Evolutionary conservation across 768 basidiomycete genomes (phyloP).

Genomic region (Boletellus sp.): DNA sequence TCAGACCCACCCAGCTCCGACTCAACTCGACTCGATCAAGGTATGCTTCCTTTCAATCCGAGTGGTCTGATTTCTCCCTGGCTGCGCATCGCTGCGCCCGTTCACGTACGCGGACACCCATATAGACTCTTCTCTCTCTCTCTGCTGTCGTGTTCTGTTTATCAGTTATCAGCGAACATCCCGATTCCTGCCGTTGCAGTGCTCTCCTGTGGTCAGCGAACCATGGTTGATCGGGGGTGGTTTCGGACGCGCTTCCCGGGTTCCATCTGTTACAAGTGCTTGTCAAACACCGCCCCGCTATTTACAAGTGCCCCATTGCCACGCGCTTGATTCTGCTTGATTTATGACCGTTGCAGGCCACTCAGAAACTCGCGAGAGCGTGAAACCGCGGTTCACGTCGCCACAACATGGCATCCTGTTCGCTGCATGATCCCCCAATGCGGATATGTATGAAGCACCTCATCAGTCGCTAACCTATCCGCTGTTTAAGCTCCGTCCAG

Average conservation of each 20-base stretch:
- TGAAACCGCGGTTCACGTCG: conserved; percentile 2
- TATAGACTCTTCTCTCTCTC: conserved; percentile 8
- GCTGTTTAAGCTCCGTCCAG: conserved; percentile 26
- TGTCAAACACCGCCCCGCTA: conserved; percentile 22
- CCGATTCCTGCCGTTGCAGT: conserved; percentile 13
- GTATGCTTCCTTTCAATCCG: conserved; percentile 12
- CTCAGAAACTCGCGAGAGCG: conserved; percentile 16
- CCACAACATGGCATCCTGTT: conserved; percentile 9
- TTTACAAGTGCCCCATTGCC: conserved; percentile 4
- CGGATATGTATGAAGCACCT: conserved; percentile 5
- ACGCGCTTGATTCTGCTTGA: conserved; percentile 5
- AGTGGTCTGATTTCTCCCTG: background rate
- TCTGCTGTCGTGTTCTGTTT: conserved; percentile 5
- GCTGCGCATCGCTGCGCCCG: conserved; percentile 24
- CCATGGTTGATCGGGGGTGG: conserved; percentile 27
- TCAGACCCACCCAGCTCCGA: conserved; percentile 22
- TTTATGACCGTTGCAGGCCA: conserved; percentile 8
- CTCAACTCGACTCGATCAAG: conserved; percentile 14
- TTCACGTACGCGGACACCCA: conserved; percentile 1
- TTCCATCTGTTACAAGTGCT: conserved; percentile 16
- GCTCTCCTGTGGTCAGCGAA: conserved; percentile 27
- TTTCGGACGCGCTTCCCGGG: conserved; percentile 13
- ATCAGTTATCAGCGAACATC: conserved; percentile 17
- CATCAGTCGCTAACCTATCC: conserved; percentile 7
- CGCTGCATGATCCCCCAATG: conserved; percentile 8